Percentiles rank a stretch among this genome's conserved stretches.
phyloP scores from a whole-genome alignment of 2,329 filamentous ascomycete genomes.

The Claviceps citrina region DNA sequence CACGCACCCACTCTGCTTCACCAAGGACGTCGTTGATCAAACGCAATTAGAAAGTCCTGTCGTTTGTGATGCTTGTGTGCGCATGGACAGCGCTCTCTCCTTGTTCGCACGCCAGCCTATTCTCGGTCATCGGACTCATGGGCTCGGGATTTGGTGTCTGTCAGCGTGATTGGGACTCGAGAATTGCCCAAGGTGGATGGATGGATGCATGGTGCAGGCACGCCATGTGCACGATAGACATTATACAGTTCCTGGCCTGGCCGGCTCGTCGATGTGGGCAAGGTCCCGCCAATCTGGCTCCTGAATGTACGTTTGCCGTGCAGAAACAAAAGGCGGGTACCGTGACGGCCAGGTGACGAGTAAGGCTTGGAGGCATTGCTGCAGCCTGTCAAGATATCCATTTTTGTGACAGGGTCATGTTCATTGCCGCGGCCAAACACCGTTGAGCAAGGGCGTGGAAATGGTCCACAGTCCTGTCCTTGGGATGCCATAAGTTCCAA shows the following conservation, averaged over 20 bases:
- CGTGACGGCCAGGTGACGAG: constrained; percentile 6
- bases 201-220: neutral
- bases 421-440: constrained; percentile 1
- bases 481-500: neutral
- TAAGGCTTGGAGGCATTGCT: constrained; percentile 3
- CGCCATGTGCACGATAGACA: neutral
- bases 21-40: neutral
- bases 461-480: constrained; percentile 1
- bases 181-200: neutral
- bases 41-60: neutral
- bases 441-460: neutral
- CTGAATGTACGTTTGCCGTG: neutral
- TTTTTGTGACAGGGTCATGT: constrained; percentile 1
- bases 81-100: neutral
- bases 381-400: constrained; percentile 4
- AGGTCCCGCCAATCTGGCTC: neutral
- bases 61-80: neutral
- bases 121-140: constrained; percentile 6
- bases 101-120: constrained; percentile 1
- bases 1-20: neutral
- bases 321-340: constrained; percentile 3
- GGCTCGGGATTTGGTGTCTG: neutral
- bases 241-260: neutral
- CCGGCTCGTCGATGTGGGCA: neutral
- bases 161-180: neutral